Conservation (phyloP, 2,329 filamentous ascomycete genomes). For the Penicillium frequentans region DNA sequence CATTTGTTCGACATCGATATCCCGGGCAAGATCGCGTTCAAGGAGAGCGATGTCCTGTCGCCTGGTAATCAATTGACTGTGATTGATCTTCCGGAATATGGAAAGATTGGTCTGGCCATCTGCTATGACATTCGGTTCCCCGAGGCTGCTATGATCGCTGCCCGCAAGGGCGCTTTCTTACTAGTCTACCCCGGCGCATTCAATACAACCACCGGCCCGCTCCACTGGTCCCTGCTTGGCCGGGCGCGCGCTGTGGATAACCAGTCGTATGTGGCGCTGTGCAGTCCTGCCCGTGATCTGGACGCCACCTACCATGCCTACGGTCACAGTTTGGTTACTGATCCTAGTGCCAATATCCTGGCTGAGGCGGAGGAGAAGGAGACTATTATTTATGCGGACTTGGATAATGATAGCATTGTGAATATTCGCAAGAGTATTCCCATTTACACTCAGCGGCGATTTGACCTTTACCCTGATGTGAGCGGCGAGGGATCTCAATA, state of each 20-base stretch:
- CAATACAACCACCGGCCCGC: constrained; percentile 85
- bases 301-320: constrained; percentile 79
- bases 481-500: constrained; percentile 51
- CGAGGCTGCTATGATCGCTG: constrained; percentile 85
- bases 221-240: constrained; percentile 87
- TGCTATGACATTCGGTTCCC: constrained; percentile 99
- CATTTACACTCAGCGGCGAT: constrained; percentile 78
- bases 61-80: constrained; percentile 84
- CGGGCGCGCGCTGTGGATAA: constrained; percentile 87
- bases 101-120: constrained; percentile 82
- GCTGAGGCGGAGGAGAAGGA: constrained; percentile 76
- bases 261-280: constrained; percentile 89
- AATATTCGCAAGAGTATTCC: constrained; percentile 82
- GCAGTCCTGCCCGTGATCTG: constrained; percentile 83
- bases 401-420: constrained; percentile 68
- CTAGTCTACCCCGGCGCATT: constrained; percentile 96
- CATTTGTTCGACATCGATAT: constrained; percentile 99
- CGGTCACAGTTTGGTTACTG: constrained; percentile 85
- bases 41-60: constrained; percentile 83
- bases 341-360: constrained; percentile 83
- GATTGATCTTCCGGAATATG: constrained; percentile 84
- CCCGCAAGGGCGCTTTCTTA: constrained; percentile 80
- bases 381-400: constrained; percentile 70
- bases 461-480: constrained; percentile 94
- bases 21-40: constrained; percentile 88